A percentile compares a stretch with the other conserved stretches of the same genome.
Evolutionary conservation across 495 filamentous ascomycete genomes (phyloP).

Genomic region (Pyrenopolyporus hunteri): DNA sequence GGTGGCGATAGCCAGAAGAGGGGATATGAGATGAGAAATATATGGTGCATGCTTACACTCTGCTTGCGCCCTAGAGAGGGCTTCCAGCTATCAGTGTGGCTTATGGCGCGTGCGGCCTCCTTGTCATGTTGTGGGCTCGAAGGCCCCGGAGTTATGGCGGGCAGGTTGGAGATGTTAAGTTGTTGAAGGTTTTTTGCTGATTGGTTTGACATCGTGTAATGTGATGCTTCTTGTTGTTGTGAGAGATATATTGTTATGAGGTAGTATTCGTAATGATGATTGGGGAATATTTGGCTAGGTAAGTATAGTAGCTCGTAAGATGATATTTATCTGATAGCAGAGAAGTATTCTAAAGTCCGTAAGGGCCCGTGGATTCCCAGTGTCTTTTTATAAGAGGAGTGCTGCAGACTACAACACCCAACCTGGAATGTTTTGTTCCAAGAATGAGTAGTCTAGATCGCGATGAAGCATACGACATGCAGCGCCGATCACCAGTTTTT

Average conservation of each 20-base stretch:
- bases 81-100: slow-evolving; percentile 47
- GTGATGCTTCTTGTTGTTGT: background rate
- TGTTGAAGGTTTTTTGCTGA: background rate
- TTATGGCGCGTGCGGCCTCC: slow-evolving; percentile 47
- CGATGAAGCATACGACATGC: slow-evolving; percentile 36
- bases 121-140: slow-evolving; percentile 36
- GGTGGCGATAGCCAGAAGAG: background rate
- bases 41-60: slow-evolving; percentile 43
- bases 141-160: slow-evolving; percentile 13
- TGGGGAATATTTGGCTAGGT: too few species aligned
- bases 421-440: slow-evolving; percentile 14
- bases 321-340: slow-evolving; percentile 1
- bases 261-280: background rate
- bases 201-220: slow-evolving; percentile 15
- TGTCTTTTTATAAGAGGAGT: slow-evolving; percentile 12
- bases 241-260: background rate
- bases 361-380: slow-evolving; percentile 1
- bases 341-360: background rate
- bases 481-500: slow-evolving; percentile 28
- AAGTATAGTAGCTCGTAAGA: background rate
- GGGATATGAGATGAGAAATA: background rate
- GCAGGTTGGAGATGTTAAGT: slow-evolving; percentile 24
- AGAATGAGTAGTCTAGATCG: slow-evolving; percentile 17
- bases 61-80: slow-evolving; percentile 49
- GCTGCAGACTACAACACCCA: background rate